Evolutionary conservation across 2,329 filamentous ascomycete genomes (phyloP), one percentile per base, ranked within the genome.

Genomic region (Fusarium chlamydosporum): DNA sequence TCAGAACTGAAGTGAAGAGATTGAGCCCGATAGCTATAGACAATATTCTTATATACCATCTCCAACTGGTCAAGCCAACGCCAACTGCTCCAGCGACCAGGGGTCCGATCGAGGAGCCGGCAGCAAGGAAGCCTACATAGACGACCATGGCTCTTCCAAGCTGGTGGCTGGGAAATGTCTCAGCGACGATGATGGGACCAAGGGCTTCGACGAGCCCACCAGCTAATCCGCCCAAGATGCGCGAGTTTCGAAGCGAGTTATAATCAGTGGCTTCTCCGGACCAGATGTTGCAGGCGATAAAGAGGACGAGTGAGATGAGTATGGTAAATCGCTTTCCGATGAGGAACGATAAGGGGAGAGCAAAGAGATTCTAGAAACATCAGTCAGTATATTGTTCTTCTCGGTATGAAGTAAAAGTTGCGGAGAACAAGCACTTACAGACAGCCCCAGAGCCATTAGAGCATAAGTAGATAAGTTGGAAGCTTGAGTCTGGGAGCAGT

Each of bases 1-100:
- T 61, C 8, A 61, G 15, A 2, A 60, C 38, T 0, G 58, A 52
- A 2, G 23, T n/a, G 11, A 60, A 1, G 1, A 60, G 15, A 2
- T 60, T 61, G 2, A 43, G n/a, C 0, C 55, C 43, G 1, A 15
- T 33, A 6, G n/a, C 7, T 1, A 52, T 27, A 3, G 56, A 38
- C 1, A 61, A 11, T 13, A 61, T 60, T 7, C 58, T 60, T 4
- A 61, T n/a, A 5, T 60, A 61, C 58, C 58, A 61, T 6, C 58
- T 18, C 58, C 58, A 61, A 7, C 55, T 61, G 3, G 16, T 18
- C n/a, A 61, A 7, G 2, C 33, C 33, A 3, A 27, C 27, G 8
- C 55, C 55, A 12, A 61, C 38, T 3, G 43, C 43, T 4, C 58
- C 58, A 27, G 55, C 13, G 3, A 52, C 58, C 2, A 60, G 29